Base-by-base conservation (phyloP, 768 basidiomycete species). In the Tricholoma hemisulphureum region DNA sequence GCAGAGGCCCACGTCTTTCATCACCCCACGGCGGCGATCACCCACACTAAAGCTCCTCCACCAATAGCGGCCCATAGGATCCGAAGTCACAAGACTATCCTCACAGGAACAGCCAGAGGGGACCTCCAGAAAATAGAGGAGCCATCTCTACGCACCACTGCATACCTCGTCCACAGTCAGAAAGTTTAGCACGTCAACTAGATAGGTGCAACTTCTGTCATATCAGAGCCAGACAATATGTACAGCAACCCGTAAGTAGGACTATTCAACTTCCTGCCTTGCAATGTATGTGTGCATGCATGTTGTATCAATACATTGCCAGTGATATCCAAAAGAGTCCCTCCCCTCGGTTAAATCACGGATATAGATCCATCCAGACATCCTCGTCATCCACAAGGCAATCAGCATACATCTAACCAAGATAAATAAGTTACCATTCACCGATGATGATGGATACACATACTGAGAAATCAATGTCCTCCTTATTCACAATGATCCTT, bases 391-490 rank as follows among this genome's bases (percentile, higher is more conserved):
- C 59, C n/a, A 57, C 34, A 14, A 49, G 11, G 34, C 61, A 61
- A 24, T 61, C 63, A 50, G 54, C 18, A 18, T 62, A 66, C 53
- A 61, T 60, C 65, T 66, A 41, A 5, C 24, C 1, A 28, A 26
- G 29, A 6, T 21, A 16, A 3, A 21, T 21, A 32, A 31, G 46
- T 37, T 6, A n/a, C 10, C 26, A 20, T 32, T 41, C 14, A 41
- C 23, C 21, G 35, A 21, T 4, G 6, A 24, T 6, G 31, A 18
- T 11, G 6, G 13, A 55, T 34, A 35, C 11, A 35, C 58, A 45
- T 28, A 63, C 63, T 5, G 50, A 34, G 10, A 65, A 20, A 53
- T 65, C 48, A 14, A 65, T 39, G 24, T 65, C 63, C 21, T 60
- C 58, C 6, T 21, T 56, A 54, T 64, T 53, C 4, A 60, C 61